These are phyloP conservation scores for Skeletonema tropicum DNA, from an alignment of 108 stramenopile species.

Conservation along the genomic window DNA sequence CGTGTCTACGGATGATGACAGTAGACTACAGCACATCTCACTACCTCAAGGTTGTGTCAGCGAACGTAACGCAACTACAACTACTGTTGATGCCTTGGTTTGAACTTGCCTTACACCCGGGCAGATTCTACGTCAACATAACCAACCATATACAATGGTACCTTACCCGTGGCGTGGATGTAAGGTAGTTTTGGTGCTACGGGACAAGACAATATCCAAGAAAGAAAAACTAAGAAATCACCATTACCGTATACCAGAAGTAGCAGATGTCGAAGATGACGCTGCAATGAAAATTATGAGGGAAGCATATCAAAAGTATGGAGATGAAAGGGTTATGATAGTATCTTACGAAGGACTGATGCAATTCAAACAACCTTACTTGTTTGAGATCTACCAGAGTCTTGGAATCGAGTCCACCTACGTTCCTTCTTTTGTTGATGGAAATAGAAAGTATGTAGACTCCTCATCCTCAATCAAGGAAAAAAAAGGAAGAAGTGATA, in stretches of 20 bases:
- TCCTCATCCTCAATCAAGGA: too few relatives aligned
- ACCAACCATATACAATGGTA: slow-evolving; percentile 54
- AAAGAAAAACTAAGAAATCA: slow-evolving; percentile 24
- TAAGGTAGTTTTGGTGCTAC: slow-evolving; percentile 38
- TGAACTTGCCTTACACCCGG: slow-evolving; percentile 10
- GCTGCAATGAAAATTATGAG: slow-evolving; percentile 30
- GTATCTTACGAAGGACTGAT: slow-evolving; percentile 49
- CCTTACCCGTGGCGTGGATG: slow-evolving; percentile 46
- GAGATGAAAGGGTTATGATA: slow-evolving; percentile 25
- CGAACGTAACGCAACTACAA: background rate
- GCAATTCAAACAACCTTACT: slow-evolving; percentile 27
- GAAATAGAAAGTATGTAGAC: slow-evolving; percentile 27
- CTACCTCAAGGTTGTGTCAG: slow-evolving; percentile 14
- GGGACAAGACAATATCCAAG: slow-evolving; percentile 47
- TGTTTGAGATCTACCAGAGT: slow-evolving; percentile 38
- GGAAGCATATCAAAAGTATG: slow-evolving; percentile 34
- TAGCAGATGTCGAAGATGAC: slow-evolving; percentile 32
- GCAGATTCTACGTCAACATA: slow-evolving; percentile 45
- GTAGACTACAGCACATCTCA: slow-evolving; percentile 21
- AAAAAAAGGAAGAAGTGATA: too few relatives aligned
- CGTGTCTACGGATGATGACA: slow-evolving; percentile 11
- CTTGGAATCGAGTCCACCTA: slow-evolving; percentile 40
- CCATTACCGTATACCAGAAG: slow-evolving; percentile 19
- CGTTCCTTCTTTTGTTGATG: slow-evolving; percentile 33
- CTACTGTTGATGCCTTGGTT: slow-evolving; percentile 25